Percentiles rank a stretch among this genome's conserved stretches.
phyloP scores from a whole-genome alignment of 129 eudicot species.

The Deinandra increscens region DNA sequence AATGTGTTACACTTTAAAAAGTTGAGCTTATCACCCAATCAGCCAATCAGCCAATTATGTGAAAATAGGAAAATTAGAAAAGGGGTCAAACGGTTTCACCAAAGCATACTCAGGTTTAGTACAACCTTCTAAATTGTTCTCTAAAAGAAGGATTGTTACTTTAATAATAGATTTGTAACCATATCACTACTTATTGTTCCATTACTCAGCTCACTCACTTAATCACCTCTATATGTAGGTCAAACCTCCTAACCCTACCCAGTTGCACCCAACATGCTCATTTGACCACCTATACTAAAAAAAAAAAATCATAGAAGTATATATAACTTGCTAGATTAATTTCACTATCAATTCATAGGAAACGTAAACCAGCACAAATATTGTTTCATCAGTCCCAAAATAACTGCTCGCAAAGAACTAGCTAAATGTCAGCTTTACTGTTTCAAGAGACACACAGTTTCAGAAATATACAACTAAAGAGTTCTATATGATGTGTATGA shows the following conservation, averaged over 20 bases:
- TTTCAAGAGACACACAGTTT: not conserved
- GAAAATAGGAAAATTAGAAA: slow-evolving; percentile 3
- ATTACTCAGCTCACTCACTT: not conserved
- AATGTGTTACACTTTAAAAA: slow-evolving; percentile 7
- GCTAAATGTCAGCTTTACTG: not conserved
- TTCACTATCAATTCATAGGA: not conserved
- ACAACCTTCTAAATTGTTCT: not conserved
- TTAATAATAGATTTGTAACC: not conserved
- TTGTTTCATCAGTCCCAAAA: not conserved
- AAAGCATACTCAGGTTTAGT: not conserved
- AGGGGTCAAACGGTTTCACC: not conserved
- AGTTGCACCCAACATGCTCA: not conserved
- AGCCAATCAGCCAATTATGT: too few relatives aligned
- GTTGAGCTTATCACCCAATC: not conserved
- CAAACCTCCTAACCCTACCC: not conserved
- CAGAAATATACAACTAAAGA: not conserved
- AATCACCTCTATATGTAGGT: too few relatives aligned
- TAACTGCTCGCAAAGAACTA: not conserved
- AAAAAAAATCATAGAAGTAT: not conserved
- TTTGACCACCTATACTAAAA: not conserved
- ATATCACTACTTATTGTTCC: not conserved
- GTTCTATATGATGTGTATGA: not conserved
- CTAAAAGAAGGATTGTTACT: not conserved
- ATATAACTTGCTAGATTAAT: not conserved
- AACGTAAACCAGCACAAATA: not conserved